Percentiles rank a stretch among this genome's conserved stretches.
Evolutionary conservation across 176 grass and related monocot genomes (phyloP).

Genomic region (Rhynchospora pubera): DNA sequence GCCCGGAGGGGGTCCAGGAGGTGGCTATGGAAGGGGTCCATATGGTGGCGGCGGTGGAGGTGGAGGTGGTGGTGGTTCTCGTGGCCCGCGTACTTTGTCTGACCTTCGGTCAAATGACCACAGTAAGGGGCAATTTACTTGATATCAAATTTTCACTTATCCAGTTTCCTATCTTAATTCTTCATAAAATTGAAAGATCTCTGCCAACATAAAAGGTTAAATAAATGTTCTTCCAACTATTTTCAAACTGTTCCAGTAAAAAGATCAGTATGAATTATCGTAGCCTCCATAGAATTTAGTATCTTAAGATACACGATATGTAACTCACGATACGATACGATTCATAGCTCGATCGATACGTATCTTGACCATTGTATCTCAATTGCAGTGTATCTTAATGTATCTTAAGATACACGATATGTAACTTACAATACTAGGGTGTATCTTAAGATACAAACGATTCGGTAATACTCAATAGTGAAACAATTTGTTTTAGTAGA

Average conservation of each 20-base stretch:
- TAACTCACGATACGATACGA: too few relatives aligned
- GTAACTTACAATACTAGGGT: too few relatives aligned
- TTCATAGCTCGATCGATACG: too few relatives aligned
- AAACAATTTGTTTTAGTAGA: too few relatives aligned
- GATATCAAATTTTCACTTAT: neutral
- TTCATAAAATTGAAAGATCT: neutral
- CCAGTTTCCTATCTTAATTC: neutral
- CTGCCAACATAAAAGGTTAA: neutral
- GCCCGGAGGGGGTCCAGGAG: slow-evolving; percentile 63
- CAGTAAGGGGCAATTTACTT: slow-evolving; percentile 39
- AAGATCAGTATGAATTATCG: neutral
- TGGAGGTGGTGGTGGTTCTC: slow-evolving; percentile 39
- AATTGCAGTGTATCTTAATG: too few relatives aligned
- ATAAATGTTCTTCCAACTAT: neutral
- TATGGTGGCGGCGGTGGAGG: slow-evolving; percentile 35
- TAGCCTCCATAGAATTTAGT: too few relatives aligned
- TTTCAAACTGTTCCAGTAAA: neutral
- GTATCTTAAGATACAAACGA: too few relatives aligned
- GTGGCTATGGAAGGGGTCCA: slow-evolving; percentile 55
- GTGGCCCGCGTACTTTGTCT: slow-evolving; percentile 56
- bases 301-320: too few relatives aligned
- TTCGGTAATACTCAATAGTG: too few relatives aligned
- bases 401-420: too few relatives aligned
- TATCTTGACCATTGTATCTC: too few relatives aligned
- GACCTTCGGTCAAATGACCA: slow-evolving; percentile 68